A percentile compares a stretch with the other conserved stretches of the same genome.
These are phyloP conservation scores for Stylosanthes scabra DNA, from an alignment of 331 rosid genomes.

Conservation along the genomic window DNA sequence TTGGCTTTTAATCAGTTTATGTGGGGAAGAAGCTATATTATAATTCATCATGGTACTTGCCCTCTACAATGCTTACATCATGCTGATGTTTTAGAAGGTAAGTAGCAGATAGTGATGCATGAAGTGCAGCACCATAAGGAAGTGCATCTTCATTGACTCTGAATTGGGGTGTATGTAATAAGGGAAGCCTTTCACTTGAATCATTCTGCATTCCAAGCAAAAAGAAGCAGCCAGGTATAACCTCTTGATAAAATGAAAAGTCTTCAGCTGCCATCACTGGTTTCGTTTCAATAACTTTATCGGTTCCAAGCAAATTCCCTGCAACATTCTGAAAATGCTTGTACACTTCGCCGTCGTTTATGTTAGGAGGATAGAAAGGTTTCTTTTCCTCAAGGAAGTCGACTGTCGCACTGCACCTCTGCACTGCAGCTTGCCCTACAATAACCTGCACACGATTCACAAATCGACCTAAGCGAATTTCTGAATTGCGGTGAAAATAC, in stretches of 20 bases:
- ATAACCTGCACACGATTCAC: slow-evolving; percentile 57
- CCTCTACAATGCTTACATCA: slow-evolving; percentile 29
- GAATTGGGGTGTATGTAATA: slow-evolving; percentile 62
- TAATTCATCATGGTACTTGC: slow-evolving; percentile 54
- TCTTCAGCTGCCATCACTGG: slow-evolving; percentile 74
- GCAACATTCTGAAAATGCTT: slow-evolving; percentile 58
- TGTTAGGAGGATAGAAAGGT: slow-evolving; percentile 57
- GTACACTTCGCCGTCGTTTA: slow-evolving; percentile 60
- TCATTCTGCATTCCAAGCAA: slow-evolving; percentile 62
- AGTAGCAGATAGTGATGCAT: slow-evolving; percentile 70
- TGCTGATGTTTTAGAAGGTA: slow-evolving; percentile 56
- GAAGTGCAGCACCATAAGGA: slow-evolving; percentile 86
- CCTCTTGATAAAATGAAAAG: slow-evolving; percentile 77
- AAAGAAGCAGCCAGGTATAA: slow-evolving; percentile 71
- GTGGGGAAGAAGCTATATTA: slow-evolving; percentile 47
- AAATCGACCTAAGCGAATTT: not conserved
- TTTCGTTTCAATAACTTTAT: slow-evolving; percentile 49
- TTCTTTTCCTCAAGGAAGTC: slow-evolving; percentile 50
- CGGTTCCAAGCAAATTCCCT: slow-evolving; percentile 58
- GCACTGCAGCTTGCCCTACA: slow-evolving; percentile 77
- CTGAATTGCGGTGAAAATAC: too few relatives aligned
- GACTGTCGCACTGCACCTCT: slow-evolving; percentile 77
- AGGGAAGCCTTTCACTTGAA: slow-evolving; percentile 40
- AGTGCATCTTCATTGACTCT: slow-evolving; percentile 67
- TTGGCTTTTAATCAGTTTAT: not conserved